A percentile compares a stretch with the other conserved stretches of the same genome.
phyloP scores from a whole-genome alignment of 306 rosid species.

The Vicia faba region DNA sequence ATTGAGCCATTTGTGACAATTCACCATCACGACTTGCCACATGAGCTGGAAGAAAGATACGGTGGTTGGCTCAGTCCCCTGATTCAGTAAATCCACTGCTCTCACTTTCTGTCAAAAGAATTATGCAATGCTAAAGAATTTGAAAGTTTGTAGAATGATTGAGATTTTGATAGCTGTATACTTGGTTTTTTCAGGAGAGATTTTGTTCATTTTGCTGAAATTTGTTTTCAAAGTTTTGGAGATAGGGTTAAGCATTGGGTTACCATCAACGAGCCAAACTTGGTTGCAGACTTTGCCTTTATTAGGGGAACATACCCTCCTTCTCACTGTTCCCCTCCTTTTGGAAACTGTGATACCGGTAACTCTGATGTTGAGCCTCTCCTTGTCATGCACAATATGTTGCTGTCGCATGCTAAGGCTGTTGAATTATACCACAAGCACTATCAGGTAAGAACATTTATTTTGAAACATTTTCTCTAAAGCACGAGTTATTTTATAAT shows the following conservation, averaged over 20 bases:
- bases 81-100: conserved; percentile 48
- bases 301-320: conserved; percentile 51
- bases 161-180: not conserved
- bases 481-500: not conserved
- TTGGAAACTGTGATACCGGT: conserved; percentile 66
- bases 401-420: conserved; percentile 68
- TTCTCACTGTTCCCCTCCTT: conserved; percentile 59
- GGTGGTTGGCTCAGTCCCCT: conserved; percentile 61
- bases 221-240: conserved; percentile 56
- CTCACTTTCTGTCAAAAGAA: not conserved
- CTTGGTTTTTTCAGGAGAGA: conserved; percentile 49
- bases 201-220: conserved; percentile 55
- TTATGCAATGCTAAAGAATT: not conserved
- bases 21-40: conserved; percentile 58
- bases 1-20: conserved; percentile 63
- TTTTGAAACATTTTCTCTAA: not conserved
- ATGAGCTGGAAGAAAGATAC: conserved; percentile 56
- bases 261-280: conserved; percentile 58
- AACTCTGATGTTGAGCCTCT: conserved; percentile 70
- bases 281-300: conserved; percentile 38
- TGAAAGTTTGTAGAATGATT: conserved; percentile 12
- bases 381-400: conserved; percentile 60
- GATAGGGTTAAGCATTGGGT: conserved; percentile 57
- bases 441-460: conserved; percentile 49
- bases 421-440: conserved; percentile 53